Conservation (phyloP, 495 filamentous ascomycete genomes). For the Evernia prunastri region DNA sequence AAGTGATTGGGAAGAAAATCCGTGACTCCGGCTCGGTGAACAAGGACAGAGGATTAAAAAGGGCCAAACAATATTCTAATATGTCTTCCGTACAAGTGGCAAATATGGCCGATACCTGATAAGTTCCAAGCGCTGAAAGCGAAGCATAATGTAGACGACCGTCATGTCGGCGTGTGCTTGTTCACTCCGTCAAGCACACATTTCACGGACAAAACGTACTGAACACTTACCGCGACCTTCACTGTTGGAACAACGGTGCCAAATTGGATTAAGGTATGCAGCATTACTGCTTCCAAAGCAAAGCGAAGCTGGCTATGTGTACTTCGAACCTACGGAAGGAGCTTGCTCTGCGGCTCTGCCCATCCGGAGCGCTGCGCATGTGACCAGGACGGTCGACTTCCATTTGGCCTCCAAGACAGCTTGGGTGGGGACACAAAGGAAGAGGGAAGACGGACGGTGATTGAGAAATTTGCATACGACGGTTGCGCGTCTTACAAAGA, state of each 20-base stretch:
- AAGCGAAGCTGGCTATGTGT: neutral
- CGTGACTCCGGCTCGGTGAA: too few species aligned
- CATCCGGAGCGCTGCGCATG: neutral
- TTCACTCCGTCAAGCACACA: too few species aligned
- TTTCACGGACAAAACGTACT: too few species aligned
- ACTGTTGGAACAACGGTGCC: too few species aligned
- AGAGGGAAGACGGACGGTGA: neutral
- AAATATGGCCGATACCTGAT: too few species aligned
- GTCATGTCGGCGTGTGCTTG: neutral
- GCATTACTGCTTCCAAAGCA: neutral
- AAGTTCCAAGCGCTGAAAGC: too few species aligned
- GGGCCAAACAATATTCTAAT: too few species aligned
- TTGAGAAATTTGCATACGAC: neutral
- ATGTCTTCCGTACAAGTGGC: too few species aligned
- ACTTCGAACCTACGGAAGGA: neutral
- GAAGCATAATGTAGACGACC: neutral
- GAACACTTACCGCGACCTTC: too few species aligned
- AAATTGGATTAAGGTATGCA: neutral
- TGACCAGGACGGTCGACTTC: neutral
- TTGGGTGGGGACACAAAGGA: too few species aligned
- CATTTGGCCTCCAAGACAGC: too few species aligned
- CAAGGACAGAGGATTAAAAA: too few species aligned
- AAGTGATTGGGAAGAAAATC: neutral
- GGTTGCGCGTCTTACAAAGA: slow-evolving; percentile 1
- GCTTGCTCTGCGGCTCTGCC: neutral